Conservation (phyloP, 73 alveolate species). For the Paramecium sexaurelia region DNA sequence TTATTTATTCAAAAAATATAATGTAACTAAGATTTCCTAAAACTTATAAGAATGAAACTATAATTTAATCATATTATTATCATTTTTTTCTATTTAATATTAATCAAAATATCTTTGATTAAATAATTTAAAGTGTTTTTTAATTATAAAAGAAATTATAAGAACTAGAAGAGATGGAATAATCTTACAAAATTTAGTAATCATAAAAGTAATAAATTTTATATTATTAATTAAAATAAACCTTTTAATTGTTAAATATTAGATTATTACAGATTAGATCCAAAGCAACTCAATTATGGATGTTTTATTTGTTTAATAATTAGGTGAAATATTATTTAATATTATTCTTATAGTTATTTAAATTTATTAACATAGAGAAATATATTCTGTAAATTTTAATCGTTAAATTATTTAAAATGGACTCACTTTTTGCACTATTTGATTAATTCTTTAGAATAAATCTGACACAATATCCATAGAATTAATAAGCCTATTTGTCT, state of each 20-base stretch:
- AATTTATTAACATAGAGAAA: neutral
- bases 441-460: conserved; percentile 43
- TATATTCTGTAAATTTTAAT: neutral
- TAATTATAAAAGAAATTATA: neutral
- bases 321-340: no score
- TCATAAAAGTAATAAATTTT: neutral
- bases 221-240: neutral
- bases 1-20: no score
- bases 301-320: no score
- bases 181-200: neutral
- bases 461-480: neutral
- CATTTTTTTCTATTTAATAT: neutral
- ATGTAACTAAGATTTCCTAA: neutral
- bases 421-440: conserved; percentile 41
- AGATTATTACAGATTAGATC: neutral
- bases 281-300: neutral
- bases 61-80: neutral
- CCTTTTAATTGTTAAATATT: neutral
- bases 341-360: neutral
- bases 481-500: conserved; percentile 8
- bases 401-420: conserved; percentile 51
- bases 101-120: conserved; percentile 42
- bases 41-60: neutral
- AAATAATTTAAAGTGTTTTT: neutral
- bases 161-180: neutral